A percentile compares a stretch with the other conserved stretches of the same genome.
Conservation (phyloP, 768 basidiomycete genomes). For the Tulasnella sp. region DNA sequence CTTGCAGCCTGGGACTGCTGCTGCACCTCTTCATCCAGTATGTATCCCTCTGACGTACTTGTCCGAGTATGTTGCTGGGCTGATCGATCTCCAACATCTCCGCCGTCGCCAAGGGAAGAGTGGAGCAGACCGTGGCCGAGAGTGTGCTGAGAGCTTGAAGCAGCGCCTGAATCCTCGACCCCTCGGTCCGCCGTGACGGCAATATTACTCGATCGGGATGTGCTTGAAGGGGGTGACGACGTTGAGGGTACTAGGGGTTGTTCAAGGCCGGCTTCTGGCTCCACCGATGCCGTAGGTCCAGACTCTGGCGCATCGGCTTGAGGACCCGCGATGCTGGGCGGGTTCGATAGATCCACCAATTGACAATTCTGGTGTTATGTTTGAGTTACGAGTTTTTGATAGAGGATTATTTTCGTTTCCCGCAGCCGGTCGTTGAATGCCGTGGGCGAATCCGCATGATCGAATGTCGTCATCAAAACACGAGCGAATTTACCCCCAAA, state of each 20-base stretch:
- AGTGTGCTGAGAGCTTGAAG: background rate
- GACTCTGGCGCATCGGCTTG: background rate
- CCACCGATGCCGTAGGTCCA: background rate
- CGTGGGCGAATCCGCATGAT: background rate
- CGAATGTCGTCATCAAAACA: background rate
- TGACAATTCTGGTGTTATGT: conserved; percentile 46
- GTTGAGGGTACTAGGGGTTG: background rate
- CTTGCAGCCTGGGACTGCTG: background rate
- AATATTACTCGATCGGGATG: background rate
- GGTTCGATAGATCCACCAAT: conserved; percentile 45
- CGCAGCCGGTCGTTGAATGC: background rate
- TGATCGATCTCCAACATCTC: background rate
- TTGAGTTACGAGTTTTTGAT: background rate
- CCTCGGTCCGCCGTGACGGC: background rate
- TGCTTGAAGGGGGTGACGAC: background rate
- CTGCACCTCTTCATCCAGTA: background rate
- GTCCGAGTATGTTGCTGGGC: background rate
- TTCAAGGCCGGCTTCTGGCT: background rate
- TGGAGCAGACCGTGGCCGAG: background rate
- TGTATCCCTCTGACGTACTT: background rate
- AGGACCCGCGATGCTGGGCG: background rate
- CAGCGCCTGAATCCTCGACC: background rate
- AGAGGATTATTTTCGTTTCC: background rate
- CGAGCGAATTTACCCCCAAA: no score
- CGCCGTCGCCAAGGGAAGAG: background rate